Conservation (phyloP, 1,284 basidiomycete species). For the Cystobasidiaceae sp. region DNA sequence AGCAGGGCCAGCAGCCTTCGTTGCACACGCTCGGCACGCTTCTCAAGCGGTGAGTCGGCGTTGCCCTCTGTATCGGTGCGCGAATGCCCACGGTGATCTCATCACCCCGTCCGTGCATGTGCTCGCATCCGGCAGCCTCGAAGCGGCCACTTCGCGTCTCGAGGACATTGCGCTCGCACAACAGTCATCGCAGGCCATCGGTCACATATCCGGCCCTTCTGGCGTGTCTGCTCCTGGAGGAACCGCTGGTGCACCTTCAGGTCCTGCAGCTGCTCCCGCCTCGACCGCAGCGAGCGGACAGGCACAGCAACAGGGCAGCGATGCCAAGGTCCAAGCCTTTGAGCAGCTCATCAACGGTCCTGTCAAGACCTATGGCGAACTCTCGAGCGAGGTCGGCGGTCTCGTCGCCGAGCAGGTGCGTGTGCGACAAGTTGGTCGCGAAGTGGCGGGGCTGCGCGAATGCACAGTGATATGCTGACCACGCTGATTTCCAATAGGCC, state of each 20-base stretch:
- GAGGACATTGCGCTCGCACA: conserved; percentile 74
- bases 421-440: conserved; percentile 26
- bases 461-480: no score
- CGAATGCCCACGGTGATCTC: not conserved
- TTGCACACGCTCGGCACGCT: conserved; percentile 31
- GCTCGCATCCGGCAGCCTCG: conserved; percentile 54
- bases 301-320: no score
- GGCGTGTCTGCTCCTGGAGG: conserved; percentile 47
- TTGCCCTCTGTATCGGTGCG: not conserved
- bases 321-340: conserved; percentile 58
- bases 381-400: conserved; percentile 69
- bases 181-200: conserved; percentile 30
- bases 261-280: conserved; percentile 48
- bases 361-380: conserved; percentile 65
- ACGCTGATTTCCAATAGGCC: conserved; percentile 59
- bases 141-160: conserved; percentile 88
- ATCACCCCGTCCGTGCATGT: not conserved
- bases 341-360: conserved; percentile 66
- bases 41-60: conserved; percentile 29
- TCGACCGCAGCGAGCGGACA: conserved; percentile 46
- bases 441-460: not conserved
- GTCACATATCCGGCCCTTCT: conserved; percentile 40
- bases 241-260: conserved; percentile 46
- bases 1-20: not conserved
- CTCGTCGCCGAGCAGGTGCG: conserved; percentile 71